Base-by-base conservation (phyloP, 176 grass and related monocot species). In the Cenchrus purpureus region DNA sequence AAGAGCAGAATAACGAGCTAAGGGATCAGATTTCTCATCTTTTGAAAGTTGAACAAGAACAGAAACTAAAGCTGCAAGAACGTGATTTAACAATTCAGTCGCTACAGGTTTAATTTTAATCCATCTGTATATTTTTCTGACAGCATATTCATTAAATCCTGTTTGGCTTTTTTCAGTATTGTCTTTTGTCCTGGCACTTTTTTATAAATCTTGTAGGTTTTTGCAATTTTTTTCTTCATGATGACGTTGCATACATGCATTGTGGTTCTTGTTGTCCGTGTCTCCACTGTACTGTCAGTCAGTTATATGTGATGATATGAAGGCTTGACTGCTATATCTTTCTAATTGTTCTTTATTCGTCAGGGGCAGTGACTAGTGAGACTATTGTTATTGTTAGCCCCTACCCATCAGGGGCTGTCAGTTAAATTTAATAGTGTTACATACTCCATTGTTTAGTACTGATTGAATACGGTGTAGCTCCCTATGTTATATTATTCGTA, bases 1-100 rank as follows among this genome's bases (percentile, higher is more conserved):
- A 95, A 83, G 93, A 98, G 29, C 89, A 98, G 86, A 98, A 95
- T 59, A 89, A 84, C 78, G 84, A 98, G 78, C 91, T 95, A 63
- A 90, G 90, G 75, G 94, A 90, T 87, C 91, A 98, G 81, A 87
- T 92, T 86, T 87, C 91, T 69, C 83, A 76, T 76, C 87, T 98
- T 60, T 76, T 92, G 81, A 88, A 91, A 88, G 74, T 68, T 40
- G 96, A 98, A 79, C 89, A 98, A 89, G 96, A 98, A 58, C 93
- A 95, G 74, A 98, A 95, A 90, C 91, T 90, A 55, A 92, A 92
- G 85, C 87, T 95, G 11, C 85, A 87, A 29, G 91, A 95, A 77
- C 91, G 78, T 37, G 93, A 98, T 90, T 87, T 89, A 71, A 90
- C 88, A 77, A 95, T 98, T 79, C 86, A 95, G 61, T 87, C 87